Conservation (phyloP, 768 basidiomycete species). For the Leccinum subgranulosum region DNA sequence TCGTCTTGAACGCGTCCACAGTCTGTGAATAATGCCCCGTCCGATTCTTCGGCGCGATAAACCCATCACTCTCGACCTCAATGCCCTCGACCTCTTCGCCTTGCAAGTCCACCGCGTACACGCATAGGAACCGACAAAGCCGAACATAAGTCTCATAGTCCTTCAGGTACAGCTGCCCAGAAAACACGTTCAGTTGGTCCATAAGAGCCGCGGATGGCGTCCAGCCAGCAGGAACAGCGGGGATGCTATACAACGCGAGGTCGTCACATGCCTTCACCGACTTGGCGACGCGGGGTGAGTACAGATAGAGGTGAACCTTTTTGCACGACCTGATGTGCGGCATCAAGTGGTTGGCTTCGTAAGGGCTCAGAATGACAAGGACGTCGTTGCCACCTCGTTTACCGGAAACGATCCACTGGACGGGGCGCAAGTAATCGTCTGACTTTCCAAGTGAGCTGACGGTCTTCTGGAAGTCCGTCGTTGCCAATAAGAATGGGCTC, state of each 20-base stretch:
- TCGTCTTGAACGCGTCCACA: conserved; percentile 26
- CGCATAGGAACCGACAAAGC: not conserved
- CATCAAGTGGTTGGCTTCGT: conserved; percentile 37
- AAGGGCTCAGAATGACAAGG: not conserved
- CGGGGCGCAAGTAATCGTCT: not conserved
- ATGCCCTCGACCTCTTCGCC: not conserved
- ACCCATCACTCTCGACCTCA: conserved; percentile 12
- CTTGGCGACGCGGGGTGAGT: not conserved
- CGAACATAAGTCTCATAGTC: not conserved
- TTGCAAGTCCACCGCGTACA: conserved; percentile 4
- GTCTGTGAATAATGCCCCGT: not conserved
- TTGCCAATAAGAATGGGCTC: not conserved
- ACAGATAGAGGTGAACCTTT: not conserved
- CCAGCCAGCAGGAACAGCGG: not conserved
- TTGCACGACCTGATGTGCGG: conserved; percentile 28
- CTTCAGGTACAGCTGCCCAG: not conserved
- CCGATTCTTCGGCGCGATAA: conserved; percentile 12
- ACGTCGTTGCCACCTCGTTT: not conserved
- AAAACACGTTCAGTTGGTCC: not conserved
- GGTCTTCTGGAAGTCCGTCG: conserved; percentile 1
- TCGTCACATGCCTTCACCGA: not conserved
- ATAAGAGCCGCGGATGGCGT: not conserved
- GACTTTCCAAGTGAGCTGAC: not conserved
- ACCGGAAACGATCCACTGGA: not conserved
- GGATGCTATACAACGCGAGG: not conserved